Evolutionary conservation across 2,329 filamentous ascomycete genomes (phyloP).

Genomic region (Penicillium sp.): DNA sequence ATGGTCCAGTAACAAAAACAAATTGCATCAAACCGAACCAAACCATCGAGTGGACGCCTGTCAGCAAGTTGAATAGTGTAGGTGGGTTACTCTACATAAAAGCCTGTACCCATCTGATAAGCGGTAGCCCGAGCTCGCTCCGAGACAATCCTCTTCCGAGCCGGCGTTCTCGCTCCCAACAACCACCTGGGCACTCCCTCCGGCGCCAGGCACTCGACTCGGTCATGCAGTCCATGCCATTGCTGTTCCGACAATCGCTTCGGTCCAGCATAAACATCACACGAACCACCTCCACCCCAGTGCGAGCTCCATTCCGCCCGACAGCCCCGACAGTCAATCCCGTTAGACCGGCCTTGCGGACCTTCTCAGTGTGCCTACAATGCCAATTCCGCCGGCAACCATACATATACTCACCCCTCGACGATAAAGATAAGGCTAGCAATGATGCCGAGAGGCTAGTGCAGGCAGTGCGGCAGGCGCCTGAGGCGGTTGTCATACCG

Average conservation of each 20-base stretch:
- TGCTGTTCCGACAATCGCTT: conserved; percentile 40
- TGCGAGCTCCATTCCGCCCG: conserved; percentile 23
- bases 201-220: conserved; percentile 19
- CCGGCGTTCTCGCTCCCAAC: conserved; percentile 18
- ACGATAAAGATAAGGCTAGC: conserved; percentile 23
- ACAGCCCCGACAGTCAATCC: conserved; percentile 23
- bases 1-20: no score
- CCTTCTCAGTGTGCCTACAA: conserved; percentile 43
- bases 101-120: conserved; percentile 22
- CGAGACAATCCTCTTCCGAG: conserved; percentile 18
- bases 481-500: conserved; percentile 16
- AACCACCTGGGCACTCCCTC: conserved; percentile 10
- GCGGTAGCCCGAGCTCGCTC: conserved; percentile 14
- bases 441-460: conserved; percentile 20
- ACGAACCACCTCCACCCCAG: conserved; percentile 20
- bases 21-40: no score
- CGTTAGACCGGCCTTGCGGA: conserved; percentile 23
- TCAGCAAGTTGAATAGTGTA: neutral
- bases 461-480: conserved; percentile 20
- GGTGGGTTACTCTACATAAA: neutral
- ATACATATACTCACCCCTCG: conserved; percentile 22
- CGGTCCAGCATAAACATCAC: conserved; percentile 27
- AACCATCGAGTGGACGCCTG: neutral
- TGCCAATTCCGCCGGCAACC: conserved; percentile 41
- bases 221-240: conserved; percentile 43